A percentile compares a stretch with the other conserved stretches of the same genome.
Conservation (phyloP, 2,329 filamentous ascomycete species). For the Elsinoe arachidis region DNA sequence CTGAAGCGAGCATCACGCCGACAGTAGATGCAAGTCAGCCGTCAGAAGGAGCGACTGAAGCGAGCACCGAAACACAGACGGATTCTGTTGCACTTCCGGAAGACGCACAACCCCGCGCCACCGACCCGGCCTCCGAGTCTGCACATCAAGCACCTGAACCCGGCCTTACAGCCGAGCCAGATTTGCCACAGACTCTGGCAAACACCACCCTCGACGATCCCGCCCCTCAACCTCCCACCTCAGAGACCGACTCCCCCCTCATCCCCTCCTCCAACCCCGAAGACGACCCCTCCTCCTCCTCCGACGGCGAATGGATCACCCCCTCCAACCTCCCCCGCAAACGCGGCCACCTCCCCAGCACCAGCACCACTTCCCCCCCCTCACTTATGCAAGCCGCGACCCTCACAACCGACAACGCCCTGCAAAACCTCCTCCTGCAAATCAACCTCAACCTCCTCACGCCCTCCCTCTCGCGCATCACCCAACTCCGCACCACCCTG, state of each 20-base stretch:
- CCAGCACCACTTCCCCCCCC: constrained; percentile 38
- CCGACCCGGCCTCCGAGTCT: no score
- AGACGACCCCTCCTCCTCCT: constrained; percentile 42
- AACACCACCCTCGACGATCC: constrained; percentile 19
- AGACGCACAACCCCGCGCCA: no score
- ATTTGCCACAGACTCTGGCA: background rate
- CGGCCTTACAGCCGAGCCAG: background rate
- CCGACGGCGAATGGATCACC: constrained; percentile 82
- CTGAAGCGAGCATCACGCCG: background rate
- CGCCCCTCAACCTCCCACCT: constrained; percentile 19
- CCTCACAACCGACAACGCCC: constrained; percentile 90
- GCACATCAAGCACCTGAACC: no score
- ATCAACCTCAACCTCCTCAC: constrained; percentile 91
- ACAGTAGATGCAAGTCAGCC: background rate
- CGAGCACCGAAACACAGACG: no score
- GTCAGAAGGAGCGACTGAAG: background rate
- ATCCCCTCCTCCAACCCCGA: constrained; percentile 15
- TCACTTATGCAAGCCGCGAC: constrained; percentile 76
- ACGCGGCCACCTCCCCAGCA: constrained; percentile 53
- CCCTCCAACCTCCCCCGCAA: constrained; percentile 83
- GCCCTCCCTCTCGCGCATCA: constrained; percentile 68
- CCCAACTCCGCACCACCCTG: constrained; percentile 77
- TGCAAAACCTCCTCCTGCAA: constrained; percentile 93
- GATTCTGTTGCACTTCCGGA: no score
- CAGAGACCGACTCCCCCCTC: constrained; percentile 20